phyloP scores from a whole-genome alignment of 805 yeast species.

The Candida ortonii region DNA sequence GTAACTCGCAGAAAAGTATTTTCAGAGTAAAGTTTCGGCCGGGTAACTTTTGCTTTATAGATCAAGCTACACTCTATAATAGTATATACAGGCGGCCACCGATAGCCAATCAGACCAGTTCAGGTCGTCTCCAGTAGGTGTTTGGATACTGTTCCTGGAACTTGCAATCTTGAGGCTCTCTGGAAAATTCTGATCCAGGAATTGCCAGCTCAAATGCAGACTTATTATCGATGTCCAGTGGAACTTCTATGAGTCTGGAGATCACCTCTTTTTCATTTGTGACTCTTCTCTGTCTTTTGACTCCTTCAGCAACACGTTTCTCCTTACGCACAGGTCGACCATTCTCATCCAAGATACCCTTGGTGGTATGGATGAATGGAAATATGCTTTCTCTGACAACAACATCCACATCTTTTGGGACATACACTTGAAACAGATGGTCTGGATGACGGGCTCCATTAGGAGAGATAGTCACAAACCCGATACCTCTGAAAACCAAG shows the following conservation, averaged over 20 bases:
- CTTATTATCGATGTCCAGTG: slow-evolving; percentile 10
- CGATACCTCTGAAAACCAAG: slow-evolving; percentile 61
- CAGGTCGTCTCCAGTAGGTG: slow-evolving; percentile 25
- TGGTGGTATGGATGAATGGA: slow-evolving; percentile 26
- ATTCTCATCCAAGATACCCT: slow-evolving; percentile 12
- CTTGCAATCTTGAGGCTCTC: slow-evolving; percentile 1
- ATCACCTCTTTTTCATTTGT: slow-evolving; percentile 22
- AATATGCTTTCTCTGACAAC: slow-evolving; percentile 42
- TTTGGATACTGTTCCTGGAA: slow-evolving; percentile 26
- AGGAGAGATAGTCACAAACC: slow-evolving; percentile 58
- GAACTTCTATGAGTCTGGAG: slow-evolving; percentile 22
- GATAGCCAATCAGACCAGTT: slow-evolving; percentile 3
- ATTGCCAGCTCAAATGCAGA: slow-evolving; percentile 16
- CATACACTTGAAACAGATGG: slow-evolving; percentile 46
- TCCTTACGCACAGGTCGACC: slow-evolving; percentile 17
- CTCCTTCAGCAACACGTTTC: slow-evolving; percentile 14
- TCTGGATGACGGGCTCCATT: slow-evolving; percentile 41
- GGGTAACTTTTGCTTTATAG: slow-evolving; percentile 1
- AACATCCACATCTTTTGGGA: slow-evolving; percentile 54
- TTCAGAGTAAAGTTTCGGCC: slow-evolving; percentile 3
- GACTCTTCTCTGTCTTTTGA: slow-evolving; percentile 10
- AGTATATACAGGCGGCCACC: slow-evolving; percentile 1
- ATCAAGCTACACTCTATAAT: not conserved
- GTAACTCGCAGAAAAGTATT: too few species aligned
- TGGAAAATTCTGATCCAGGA: slow-evolving; percentile 7